Evolutionary conservation across 1,284 basidiomycete species (phyloP), one percentile per base, ranked within the genome.

Genomic region (Stygiomarasmius scandens): DNA sequence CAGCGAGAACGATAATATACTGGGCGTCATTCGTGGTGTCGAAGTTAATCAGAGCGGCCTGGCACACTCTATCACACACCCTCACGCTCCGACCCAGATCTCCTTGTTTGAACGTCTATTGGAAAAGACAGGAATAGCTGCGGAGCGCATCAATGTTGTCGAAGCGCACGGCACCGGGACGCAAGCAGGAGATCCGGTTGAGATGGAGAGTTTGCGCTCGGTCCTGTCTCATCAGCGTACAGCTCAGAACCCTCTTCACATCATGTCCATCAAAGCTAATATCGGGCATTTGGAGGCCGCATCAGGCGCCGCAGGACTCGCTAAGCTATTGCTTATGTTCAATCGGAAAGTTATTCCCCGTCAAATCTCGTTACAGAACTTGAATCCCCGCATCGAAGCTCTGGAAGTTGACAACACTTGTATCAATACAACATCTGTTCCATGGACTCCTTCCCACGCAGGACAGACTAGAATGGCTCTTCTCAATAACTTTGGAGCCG

Each of bases 111-210:
- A 70, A 49, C 74, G 71, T 4, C 67, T 89, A 23, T 68, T 90
- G 11, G 63, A 71, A 2, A 73, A 72, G 41, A 71, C 85, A 8
- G 77, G 77, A 2, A 66, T 88, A 3, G 66, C 74, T 38, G 70
- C 82, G 0, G 65, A 66, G 45, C 74, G 80, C 6, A 72, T 91
- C 56, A 82, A 77, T 60, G 79, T 90, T 16, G 76, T 87, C 14
- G 89, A 91, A 66, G 87, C 87, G 0, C 89, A 91, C 64, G 88
- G 87, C 1, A 87, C 89, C 0, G 89, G 84, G 0, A 85, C 89
- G 0, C 83, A 85, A 63, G 84, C 83, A 1, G 89, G 89, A 9
- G 89, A 91, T 67, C 79, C 84, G 0, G 78, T 74, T 58, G 88
- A 90, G 64, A 64, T 90, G 34, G 78, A 82, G 58, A 84, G 83